Base-by-base conservation (phyloP, 768 basidiomycete genomes). In the Thelephora ganbajun region DNA sequence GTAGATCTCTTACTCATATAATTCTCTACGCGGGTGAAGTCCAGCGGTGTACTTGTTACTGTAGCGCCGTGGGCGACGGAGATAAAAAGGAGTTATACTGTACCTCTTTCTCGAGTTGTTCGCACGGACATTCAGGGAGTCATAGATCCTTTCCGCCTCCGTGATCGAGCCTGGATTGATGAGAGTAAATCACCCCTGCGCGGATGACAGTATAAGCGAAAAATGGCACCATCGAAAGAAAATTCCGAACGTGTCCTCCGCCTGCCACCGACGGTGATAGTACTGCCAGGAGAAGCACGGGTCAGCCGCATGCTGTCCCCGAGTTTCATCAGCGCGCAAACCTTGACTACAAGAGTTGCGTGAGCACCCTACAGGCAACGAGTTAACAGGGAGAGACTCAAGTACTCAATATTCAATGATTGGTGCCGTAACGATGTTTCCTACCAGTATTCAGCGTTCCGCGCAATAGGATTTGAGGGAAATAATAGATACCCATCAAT, bases 401-500 rank as follows among this genome's bases (percentile, higher is more conserved):
- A n/a, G n/a, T n/a, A n/a, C n/a, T n/a, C n/a, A n/a, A n/a, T 33
- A 34, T 16, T 5, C 30, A 63, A 77, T 75, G 60, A 57, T 78
- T 79, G 35, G 76, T 72, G 11, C 77, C 77, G 66, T 79, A 80
- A 11, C 77, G 69, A 57, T 80, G 78, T 54, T 77, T 79, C 30
- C 76, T 69, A 48, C 6, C 36, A 14, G 18, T 43, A 13, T 14
- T 11, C 11, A 19, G 23, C 11, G 30, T 33, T 7, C 5, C 16
- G 13, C 22, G 22, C 19, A 33, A 13, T 18, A 33, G 20, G 6
- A 23, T 11, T 35, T 1, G 35, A 35, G 44, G 37, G 36, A 7
- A 6, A 18, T 11, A 11, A 22, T n/a, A 60, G 69, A 45, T 44
- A 76, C 75, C 66, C 68, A 54, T 79, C 78, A 26, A 79, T 68